Conservation (phyloP, 163 green algal species). For the Chlamydomonas reinhardtii region DNA sequence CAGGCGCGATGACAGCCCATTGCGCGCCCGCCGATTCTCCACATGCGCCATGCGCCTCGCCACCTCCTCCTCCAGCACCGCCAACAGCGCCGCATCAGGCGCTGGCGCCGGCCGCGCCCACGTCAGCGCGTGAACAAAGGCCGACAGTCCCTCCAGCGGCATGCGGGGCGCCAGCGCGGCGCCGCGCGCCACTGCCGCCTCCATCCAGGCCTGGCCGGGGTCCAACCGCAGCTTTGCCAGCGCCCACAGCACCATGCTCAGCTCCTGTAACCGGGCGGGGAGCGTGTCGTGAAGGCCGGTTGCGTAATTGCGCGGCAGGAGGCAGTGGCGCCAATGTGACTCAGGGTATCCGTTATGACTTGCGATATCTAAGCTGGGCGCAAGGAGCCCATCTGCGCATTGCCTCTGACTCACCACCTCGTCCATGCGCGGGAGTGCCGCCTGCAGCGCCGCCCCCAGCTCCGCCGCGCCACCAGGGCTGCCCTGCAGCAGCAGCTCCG, state of each 20-base stretch:
- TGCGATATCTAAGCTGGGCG: too few species aligned
- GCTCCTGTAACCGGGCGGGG: background rate
- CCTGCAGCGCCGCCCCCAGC: background rate
- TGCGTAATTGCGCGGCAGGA: too few species aligned
- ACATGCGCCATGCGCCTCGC: background rate
- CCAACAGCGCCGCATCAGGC: background rate
- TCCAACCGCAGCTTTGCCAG: background rate
- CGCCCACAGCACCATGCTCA: conserved; percentile 34
- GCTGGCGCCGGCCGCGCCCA: background rate
- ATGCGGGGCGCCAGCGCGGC: background rate
- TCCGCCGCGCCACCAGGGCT: background rate
- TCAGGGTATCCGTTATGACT: too few species aligned
- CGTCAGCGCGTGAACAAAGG: conserved; percentile 17
- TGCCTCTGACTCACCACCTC: too few species aligned
- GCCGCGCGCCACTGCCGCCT: background rate
- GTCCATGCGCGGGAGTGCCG: conserved; percentile 10
- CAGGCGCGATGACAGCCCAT: conserved; percentile 11
- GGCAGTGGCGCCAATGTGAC: too few species aligned
- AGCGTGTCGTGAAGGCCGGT: too few species aligned
- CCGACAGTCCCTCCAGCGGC: background rate
- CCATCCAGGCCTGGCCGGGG: background rate
- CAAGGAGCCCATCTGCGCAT: too few species aligned
- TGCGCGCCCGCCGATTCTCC: background rate
- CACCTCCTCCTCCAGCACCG: conserved; percentile 24
- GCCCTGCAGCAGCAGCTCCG: background rate